phyloP scores from a whole-genome alignment of 139 green algal genomes.

The Prasinococcaceae sp. region DNA sequence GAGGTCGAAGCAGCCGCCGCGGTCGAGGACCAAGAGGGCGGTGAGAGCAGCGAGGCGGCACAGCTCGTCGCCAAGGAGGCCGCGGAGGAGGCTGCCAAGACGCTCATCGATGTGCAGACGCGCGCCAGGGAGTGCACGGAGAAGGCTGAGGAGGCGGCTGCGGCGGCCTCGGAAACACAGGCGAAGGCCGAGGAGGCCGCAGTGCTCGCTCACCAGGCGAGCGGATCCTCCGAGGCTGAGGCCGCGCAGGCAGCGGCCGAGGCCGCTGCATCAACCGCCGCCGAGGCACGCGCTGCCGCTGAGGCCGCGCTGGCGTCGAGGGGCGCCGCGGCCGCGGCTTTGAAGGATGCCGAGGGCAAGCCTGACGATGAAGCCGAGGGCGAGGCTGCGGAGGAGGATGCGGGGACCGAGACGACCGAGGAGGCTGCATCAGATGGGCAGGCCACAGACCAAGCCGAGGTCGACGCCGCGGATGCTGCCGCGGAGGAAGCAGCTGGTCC shows the following conservation, averaged over 20 bases:
- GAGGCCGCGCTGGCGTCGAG: constrained; percentile 20
- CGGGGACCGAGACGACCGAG: no score
- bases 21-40: constrained; percentile 26
- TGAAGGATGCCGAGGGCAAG: constrained; percentile 26
- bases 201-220: no score
- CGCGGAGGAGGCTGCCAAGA: constrained; percentile 35
- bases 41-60: no score
- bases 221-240: no score
- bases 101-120: constrained; percentile 37
- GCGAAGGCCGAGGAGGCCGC: no score
- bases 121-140: constrained; percentile 31
- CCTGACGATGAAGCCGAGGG: constrained; percentile 20
- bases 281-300: constrained; percentile 28
- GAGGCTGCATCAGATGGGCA: no score
- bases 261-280: constrained; percentile 23
- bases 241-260: no score
- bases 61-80: no score
- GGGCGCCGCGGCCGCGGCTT: constrained; percentile 24
- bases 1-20: constrained; percentile 44
- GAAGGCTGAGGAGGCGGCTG: constrained; percentile 26
- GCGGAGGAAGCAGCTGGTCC: no score
- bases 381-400: constrained; percentile 18
- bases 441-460: no score
- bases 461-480: no score
- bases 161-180: no score